These are phyloP conservation scores for Saturnispora halmiae DNA, from an alignment of 805 yeast species.

Conservation along the genomic window DNA sequence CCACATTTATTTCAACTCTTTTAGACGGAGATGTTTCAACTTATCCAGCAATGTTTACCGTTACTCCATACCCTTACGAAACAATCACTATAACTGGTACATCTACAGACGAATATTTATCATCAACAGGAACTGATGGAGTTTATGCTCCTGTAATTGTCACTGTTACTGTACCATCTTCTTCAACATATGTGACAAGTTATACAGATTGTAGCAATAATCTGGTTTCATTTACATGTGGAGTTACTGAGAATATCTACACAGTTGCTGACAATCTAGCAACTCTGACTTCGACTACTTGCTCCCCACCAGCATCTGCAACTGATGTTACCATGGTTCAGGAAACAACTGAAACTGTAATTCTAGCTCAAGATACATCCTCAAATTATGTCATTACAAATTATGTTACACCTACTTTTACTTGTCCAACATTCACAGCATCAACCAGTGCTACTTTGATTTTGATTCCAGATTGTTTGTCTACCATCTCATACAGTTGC, in stretches of 20 bases:
- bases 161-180: too few species aligned
- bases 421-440: conserved; percentile 5
- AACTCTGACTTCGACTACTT: conserved; percentile 1
- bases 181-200: conserved; percentile 4
- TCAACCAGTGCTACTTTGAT: background rate
- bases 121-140: too few species aligned
- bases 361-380: background rate
- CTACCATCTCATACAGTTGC: background rate
- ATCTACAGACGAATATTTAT: too few species aligned
- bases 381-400: conserved; percentile 3
- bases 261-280: conserved; percentile 7
- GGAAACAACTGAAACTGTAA: conserved; percentile 1
- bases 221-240: background rate
- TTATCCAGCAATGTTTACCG: background rate
- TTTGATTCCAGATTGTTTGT: conserved; percentile 1
- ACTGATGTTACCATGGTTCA: background rate
- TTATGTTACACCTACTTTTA: background rate
- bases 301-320: background rate
- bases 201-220: conserved; percentile 5
- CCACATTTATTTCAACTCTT: background rate
- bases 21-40: background rate
- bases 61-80: too few species aligned
- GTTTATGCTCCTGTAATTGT: too few species aligned
- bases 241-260: background rate
- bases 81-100: too few species aligned